Conservation (phyloP, 2,329 filamentous ascomycete species). For the Aulographum hederae region DNA sequence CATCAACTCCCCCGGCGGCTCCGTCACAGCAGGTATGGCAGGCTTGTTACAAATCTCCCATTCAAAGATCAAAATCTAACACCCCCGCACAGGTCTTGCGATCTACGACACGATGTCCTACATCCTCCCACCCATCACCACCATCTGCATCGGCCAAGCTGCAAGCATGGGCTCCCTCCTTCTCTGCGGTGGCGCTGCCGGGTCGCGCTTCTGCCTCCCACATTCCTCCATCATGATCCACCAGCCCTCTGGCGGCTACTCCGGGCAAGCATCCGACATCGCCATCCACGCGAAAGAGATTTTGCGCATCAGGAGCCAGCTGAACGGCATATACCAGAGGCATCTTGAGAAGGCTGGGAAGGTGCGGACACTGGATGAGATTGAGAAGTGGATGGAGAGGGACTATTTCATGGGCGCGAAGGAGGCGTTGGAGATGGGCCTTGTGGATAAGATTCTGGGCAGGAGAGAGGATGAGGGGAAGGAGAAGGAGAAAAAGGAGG, state of each 20-base stretch:
- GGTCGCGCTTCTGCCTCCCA: slow-evolving; percentile 77
- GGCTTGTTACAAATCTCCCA: no score
- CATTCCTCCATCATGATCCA: slow-evolving; percentile 95
- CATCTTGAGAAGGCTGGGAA: slow-evolving; percentile 55
- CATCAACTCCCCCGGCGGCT: slow-evolving; percentile 91
- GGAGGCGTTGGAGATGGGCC: slow-evolving; percentile 76
- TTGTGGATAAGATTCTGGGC: slow-evolving; percentile 75
- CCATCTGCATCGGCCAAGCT: slow-evolving; percentile 86
- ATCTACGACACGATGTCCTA: slow-evolving; percentile 99
- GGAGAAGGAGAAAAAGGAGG: slow-evolving; percentile 13
- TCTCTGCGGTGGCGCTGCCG: slow-evolving; percentile 67
- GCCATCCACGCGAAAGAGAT: slow-evolving; percentile 97
- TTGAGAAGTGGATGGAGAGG: slow-evolving; percentile 90
- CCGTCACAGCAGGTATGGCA: slow-evolving; percentile 59
- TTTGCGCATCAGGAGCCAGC: slow-evolving; percentile 60
- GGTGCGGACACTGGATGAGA: slow-evolving; percentile 27
- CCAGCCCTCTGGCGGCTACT: slow-evolving; percentile 67
- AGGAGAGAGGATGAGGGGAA: slow-evolving; percentile 36
- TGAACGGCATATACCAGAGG: slow-evolving; percentile 76
- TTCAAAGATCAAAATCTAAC: no score
- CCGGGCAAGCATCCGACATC: slow-evolving; percentile 59
- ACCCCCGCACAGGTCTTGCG: slow-evolving; percentile 45
- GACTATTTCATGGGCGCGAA: slow-evolving; percentile 85
- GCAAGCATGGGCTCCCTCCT: slow-evolving; percentile 89
- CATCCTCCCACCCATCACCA: slow-evolving; percentile 80